These are phyloP conservation scores for Globisporangium polare DNA, from an alignment of 352 stramenopile species.

Conservation along the genomic window DNA sequence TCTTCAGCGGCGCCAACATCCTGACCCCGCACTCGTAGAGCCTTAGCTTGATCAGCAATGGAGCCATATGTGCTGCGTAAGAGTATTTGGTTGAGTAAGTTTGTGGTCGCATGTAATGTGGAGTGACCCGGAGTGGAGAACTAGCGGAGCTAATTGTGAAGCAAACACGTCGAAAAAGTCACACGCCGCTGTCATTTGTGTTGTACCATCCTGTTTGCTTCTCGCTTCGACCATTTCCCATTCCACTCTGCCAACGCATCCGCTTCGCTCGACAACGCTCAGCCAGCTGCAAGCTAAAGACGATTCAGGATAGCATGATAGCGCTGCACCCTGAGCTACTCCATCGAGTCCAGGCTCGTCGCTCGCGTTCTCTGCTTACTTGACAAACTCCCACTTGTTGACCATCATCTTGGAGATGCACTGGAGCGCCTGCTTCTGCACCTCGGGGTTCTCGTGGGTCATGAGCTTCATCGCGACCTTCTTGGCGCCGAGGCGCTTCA, in stretches of 20 bases:
- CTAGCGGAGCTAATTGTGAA: not conserved
- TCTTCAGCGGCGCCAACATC: conserved; percentile 9
- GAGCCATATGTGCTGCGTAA: not conserved
- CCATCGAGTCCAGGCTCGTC: not conserved
- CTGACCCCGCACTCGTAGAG: conserved; percentile 5
- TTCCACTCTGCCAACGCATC: not conserved
- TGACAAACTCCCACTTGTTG: conserved; percentile 97
- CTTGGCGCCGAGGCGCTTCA: conserved; percentile 95
- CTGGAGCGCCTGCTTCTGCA: conserved; percentile 97
- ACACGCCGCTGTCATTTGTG: not conserved
- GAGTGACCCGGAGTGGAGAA: not conserved
- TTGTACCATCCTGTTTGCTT: not conserved
- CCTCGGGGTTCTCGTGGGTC: conserved; percentile 94
- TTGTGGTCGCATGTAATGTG: not conserved
- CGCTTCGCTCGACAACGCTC: not conserved
- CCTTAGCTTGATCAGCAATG: too few relatives aligned
- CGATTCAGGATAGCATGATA: not conserved
- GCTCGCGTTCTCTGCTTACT: conserved; percentile 28
- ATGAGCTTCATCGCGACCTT: conserved; percentile 97
- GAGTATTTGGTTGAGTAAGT: not conserved
- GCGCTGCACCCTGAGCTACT: not conserved
- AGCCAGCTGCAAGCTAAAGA: not conserved
- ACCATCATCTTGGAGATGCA: conserved; percentile 99
- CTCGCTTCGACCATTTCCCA: not conserved
- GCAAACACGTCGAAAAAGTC: not conserved